Percentiles rank a stretch among this genome's conserved stretches.
Evolutionary conservation across 23 red algal species (phyloP).

Genomic region (Agarophyton chilense): DNA sequence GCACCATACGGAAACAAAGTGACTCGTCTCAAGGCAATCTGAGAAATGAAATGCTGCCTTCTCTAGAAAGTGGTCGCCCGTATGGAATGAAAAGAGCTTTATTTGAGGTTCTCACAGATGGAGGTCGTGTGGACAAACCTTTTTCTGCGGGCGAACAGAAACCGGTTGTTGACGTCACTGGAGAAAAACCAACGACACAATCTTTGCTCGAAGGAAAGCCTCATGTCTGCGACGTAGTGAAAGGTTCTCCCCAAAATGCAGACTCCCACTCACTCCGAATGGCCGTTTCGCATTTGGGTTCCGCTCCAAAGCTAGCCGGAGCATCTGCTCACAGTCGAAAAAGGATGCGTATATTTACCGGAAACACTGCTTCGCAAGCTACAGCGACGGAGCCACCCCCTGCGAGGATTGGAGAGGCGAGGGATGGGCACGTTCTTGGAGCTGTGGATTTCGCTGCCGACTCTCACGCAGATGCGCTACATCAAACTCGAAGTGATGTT

Average conservation of each 20-base stretch:
- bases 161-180: neutral
- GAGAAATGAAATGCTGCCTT: neutral
- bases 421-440: neutral
- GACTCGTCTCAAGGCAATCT: neutral
- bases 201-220: neutral
- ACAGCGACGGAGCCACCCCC: neutral
- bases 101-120: constrained; percentile 31
- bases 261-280: neutral
- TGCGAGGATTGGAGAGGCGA: neutral
- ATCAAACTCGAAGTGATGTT: neutral
- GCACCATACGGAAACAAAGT: neutral
- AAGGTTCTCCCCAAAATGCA: constrained; percentile 1
- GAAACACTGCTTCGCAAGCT: constrained; percentile 1
- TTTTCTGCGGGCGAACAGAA: neutral
- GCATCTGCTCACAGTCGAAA: constrained; percentile 16
- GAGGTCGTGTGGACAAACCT: constrained; percentile 26
- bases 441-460: neutral
- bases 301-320: constrained; percentile 7
- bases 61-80: neutral
- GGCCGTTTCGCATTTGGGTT: neutral
- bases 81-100: constrained; percentile 16
- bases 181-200: neutral
- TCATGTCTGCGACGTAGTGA: neutral
- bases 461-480: neutral
- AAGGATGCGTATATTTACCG: constrained; percentile 38